Percentiles rank a stretch among this genome's conserved stretches.
phyloP scores from a whole-genome alignment of 2,329 filamentous ascomycete species.

The Pseudogymnoascus sp. region DNA sequence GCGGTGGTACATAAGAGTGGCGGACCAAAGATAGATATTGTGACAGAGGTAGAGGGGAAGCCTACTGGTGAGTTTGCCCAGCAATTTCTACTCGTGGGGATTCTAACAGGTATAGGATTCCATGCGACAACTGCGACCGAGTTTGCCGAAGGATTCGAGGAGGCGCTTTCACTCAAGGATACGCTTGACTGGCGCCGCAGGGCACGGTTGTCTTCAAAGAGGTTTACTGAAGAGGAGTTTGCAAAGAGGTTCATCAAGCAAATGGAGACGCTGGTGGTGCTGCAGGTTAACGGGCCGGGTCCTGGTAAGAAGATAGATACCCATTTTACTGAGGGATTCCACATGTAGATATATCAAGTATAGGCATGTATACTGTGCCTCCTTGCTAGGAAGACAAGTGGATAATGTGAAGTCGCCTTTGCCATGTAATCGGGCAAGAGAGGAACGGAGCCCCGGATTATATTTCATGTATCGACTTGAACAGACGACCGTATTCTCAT shows the following conservation, averaged over 20 bases:
- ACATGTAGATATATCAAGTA: not conserved
- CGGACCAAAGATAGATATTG: slow-evolving; percentile 89
- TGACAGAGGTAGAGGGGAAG: slow-evolving; percentile 67
- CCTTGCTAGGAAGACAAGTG: not conserved
- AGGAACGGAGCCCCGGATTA: not conserved
- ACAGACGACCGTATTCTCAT: not conserved
- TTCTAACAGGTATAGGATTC: slow-evolving; percentile 50
- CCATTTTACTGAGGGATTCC: slow-evolving; percentile 2
- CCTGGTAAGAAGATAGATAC: slow-evolving; percentile 5
- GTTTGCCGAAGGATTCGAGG: slow-evolving; percentile 72
- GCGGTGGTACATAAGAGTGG: slow-evolving; percentile 89
- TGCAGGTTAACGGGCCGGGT: slow-evolving; percentile 24
- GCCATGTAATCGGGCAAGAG: not conserved
- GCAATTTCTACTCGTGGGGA: not conserved
- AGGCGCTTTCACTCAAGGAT: slow-evolving; percentile 59
- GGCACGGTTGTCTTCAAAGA: slow-evolving; percentile 67
- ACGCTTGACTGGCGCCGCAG: slow-evolving; percentile 66
- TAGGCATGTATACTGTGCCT: not conserved
- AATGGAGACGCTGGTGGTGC: slow-evolving; percentile 60
- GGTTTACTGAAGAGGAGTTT: slow-evolving; percentile 87
- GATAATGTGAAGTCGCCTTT: not conserved
- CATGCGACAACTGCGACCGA: slow-evolving; percentile 71
- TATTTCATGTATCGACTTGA: not conserved
- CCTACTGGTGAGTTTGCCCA: slow-evolving; percentile 55
- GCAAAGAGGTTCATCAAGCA: slow-evolving; percentile 67